Evolutionary conservation across 768 basidiomycete species (phyloP).

Genomic region (Mycena rebaudengoi): DNA sequence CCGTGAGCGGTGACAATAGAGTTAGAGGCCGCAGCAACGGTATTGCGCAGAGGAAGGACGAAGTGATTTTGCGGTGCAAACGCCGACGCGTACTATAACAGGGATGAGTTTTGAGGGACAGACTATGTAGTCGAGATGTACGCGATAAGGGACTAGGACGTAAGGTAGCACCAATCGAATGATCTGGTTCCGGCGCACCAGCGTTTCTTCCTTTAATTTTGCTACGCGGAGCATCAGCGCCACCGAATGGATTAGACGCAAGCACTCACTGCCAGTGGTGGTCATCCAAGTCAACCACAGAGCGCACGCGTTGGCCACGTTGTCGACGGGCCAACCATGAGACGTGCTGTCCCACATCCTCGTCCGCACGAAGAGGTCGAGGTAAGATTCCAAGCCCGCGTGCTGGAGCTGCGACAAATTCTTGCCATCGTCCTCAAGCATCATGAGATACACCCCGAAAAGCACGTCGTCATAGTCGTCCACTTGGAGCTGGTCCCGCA

Average conservation of each 20-base stretch:
- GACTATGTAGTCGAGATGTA: constrained; percentile 32
- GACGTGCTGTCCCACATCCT: constrained; percentile 53
- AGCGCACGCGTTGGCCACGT: constrained; percentile 55
- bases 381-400: constrained; percentile 57
- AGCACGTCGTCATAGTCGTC: constrained; percentile 49
- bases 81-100: constrained; percentile 55
- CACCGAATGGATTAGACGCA: neutral
- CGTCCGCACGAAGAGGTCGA: constrained; percentile 53
- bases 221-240: constrained; percentile 27
- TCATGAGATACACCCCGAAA: constrained; percentile 60
- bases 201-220: constrained; percentile 38
- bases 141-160: constrained; percentile 60
- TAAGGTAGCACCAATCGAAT: constrained; percentile 49
- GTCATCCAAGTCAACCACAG: constrained; percentile 75
- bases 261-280: constrained; percentile 54
- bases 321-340: constrained; percentile 69
- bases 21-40: constrained; percentile 25
- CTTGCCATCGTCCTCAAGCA: constrained; percentile 74
- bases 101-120: constrained; percentile 2
- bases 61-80: constrained; percentile 72
- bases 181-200: constrained; percentile 37
- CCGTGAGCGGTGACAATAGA: constrained; percentile 50
- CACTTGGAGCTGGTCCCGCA: constrained; percentile 43
- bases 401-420: constrained; percentile 65
- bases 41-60: constrained; percentile 53